Base-by-base conservation (phyloP, 176 grass and related monocot genomes). In the Elymus sibiricus region DNA sequence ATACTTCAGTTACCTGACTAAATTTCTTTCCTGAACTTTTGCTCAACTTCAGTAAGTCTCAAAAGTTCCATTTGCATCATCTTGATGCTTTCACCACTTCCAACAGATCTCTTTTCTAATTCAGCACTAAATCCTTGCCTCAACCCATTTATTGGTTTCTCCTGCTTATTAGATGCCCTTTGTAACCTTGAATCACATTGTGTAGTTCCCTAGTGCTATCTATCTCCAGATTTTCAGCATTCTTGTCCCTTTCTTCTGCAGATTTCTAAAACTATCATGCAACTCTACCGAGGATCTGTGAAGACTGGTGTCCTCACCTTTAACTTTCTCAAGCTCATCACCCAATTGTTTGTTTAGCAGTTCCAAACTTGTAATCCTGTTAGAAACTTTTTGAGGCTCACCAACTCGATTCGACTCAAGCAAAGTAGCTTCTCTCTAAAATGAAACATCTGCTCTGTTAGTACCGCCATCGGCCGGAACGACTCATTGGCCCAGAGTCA, bases 361-460 rank as follows among this genome's bases (percentile, higher is more conserved):
- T 76, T 94, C 88, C 9, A 90, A 77, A 87, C 53, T 82, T 26
- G 24, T 14, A n/a, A 90, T 67, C 39, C 35, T 92, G 70, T 71
- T 81, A 56, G 81, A 60, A 79, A 58, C 26, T 59, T 87, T 47
- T 13, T 47, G 13, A 47, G 44, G 44, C 44, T 47, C 44, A 47
- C 44, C 87, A 78, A 58, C 28, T 77, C 87, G 80, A 29, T 81
- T 84, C 0, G 75, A 61, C 75, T 91, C 81, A 85, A 89, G 85
- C 34, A 81, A 87, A 76, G 80, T 86, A 81, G 92, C 51, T 87
- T 97, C 91, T 86, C 91, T 90, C 76, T 94, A 84, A 37, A 97
- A 86, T 61, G 84, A 74, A 25, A 97, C 91, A 82, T 97, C 22
- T 97, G 89, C 83, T 97, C 94, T 65, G 94, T 91, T 49, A 97